Base-by-base conservation (phyloP, 169 alveolate species). In the Cryptosporidium xiaoi region DNA sequence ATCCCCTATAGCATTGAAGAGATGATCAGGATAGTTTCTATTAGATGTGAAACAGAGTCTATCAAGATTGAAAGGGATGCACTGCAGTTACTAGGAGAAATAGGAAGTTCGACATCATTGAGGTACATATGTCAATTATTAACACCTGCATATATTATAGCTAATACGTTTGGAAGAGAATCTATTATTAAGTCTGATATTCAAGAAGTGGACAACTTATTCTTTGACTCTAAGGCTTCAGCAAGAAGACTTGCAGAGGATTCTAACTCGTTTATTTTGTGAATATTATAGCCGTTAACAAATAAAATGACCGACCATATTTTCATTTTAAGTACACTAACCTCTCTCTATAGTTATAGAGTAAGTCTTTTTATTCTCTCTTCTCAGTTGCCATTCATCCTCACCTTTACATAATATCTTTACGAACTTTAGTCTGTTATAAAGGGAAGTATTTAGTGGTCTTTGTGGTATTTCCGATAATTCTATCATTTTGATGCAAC, bases 91-190 rank as follows among this genome's bases (percentile, higher is more conserved):
- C 91, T 98, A 62, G 99, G 99, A 33, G 95, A 96, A 90, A 96
- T 98, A 40, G 99, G 99, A 3, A 95, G 96, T 55, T 96, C 97
- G 56, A 94, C 99, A 16, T 96, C 99, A 33, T 91, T 98, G 84
- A 97, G 99, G 82, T 95, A 95, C 90, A 98, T 96, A 15, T 95
- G 97, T 84, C 97, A 97, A 71, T 94, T 98, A 64, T 90, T 98
- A 58, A 98, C 99, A 46, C 99, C 99, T 10, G 96, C 99, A n/a
- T 93, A 94, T 69, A 97, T 98, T 64, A 83, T 98, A 60, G 98
- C 99, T 53, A 91, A 92, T 68, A 93, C 99, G 34, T 95, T 96
- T 55, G 99, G 99, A 51, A 96, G 97, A 83, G 93, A 91, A 31
- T 84, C 95, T 58, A 94, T 97, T 29, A 93, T 94, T 20, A 90